Conservation (phyloP, 345 rosid genomes). For the Sisymbrium altissimum region DNA sequence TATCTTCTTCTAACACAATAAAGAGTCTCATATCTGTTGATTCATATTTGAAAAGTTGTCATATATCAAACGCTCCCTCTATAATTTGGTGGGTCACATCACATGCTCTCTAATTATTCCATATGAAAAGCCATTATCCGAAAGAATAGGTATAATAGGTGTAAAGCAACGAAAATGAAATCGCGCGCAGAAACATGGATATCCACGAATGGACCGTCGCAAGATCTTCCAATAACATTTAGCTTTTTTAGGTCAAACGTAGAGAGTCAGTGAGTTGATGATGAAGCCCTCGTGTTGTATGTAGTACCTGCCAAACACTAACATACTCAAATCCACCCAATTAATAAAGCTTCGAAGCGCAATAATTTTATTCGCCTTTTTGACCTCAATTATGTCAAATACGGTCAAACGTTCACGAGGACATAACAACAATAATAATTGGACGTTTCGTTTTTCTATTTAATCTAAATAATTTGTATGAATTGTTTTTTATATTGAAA, state of each 20-base stretch:
- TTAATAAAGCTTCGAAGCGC: conserved; percentile 17
- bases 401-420: not conserved
- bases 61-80: not conserved
- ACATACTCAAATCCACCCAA: conserved; percentile 16
- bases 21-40: not conserved
- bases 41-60: not conserved
- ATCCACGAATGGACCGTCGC: conserved; percentile 34
- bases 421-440: not conserved
- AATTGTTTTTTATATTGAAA: not conserved
- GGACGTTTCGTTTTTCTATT: not conserved
- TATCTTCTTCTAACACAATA: not conserved
- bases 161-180: conserved; percentile 18
- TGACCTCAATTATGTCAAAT: conserved; percentile 18
- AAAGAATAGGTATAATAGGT: conserved; percentile 8
- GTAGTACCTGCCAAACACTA: conserved; percentile 36
- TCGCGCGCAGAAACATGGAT: conserved; percentile 21
- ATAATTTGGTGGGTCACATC: conserved; percentile 28
- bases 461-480: not conserved
- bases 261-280: conserved; percentile 28
- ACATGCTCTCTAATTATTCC: conserved; percentile 29
- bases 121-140: conserved; percentile 26
- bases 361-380: conserved; percentile 25
- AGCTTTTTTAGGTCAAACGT: conserved; percentile 24
- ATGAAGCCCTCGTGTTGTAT: conserved; percentile 30
- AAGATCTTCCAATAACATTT: conserved; percentile 30